A percentile compares a stretch with the other conserved stretches of the same genome.
These are phyloP conservation scores for Amaranthus palmeri DNA, from an alignment of 148 eudicot genomes.

Conservation along the genomic window DNA sequence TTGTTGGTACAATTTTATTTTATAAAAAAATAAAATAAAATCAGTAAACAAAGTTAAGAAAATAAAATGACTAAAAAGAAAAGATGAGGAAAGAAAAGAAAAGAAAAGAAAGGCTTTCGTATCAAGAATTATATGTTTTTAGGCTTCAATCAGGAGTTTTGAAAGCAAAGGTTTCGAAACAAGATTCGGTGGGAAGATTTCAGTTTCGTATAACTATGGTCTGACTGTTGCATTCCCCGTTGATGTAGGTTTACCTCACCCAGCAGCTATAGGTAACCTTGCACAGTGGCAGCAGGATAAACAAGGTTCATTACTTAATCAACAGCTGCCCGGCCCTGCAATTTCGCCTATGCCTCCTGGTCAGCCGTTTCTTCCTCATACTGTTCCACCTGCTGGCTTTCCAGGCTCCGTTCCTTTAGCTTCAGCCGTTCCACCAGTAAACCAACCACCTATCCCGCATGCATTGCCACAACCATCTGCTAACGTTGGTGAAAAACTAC, in stretches of 20 bases:
- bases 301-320: conserved; percentile 35
- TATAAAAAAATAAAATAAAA: too few species aligned
- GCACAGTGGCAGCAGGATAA: conserved; percentile 68
- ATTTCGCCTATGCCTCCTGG: conserved; percentile 39
- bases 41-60: too few species aligned
- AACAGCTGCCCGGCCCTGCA: conserved; percentile 43
- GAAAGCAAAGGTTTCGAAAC: too few species aligned
- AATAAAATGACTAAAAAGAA: too few species aligned
- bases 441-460: conserved; percentile 39
- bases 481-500: conserved; percentile 52
- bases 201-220: not conserved
- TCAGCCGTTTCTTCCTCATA: conserved; percentile 49
- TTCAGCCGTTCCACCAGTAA: conserved; percentile 45
- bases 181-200: not conserved
- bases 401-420: conserved; percentile 45
- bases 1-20: too few species aligned
- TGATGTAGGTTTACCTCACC: conserved; percentile 43
- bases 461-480: conserved; percentile 30
- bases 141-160: too few species aligned
- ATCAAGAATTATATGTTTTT: too few species aligned
- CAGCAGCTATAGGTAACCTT: conserved; percentile 35
- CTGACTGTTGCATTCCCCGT: not conserved
- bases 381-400: conserved; percentile 41
- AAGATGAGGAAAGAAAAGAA: too few species aligned
- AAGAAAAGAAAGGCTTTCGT: too few species aligned